phyloP scores from a whole-genome alignment of 2,329 filamentous ascomycete genomes.

The Nigrospora oryzae region DNA sequence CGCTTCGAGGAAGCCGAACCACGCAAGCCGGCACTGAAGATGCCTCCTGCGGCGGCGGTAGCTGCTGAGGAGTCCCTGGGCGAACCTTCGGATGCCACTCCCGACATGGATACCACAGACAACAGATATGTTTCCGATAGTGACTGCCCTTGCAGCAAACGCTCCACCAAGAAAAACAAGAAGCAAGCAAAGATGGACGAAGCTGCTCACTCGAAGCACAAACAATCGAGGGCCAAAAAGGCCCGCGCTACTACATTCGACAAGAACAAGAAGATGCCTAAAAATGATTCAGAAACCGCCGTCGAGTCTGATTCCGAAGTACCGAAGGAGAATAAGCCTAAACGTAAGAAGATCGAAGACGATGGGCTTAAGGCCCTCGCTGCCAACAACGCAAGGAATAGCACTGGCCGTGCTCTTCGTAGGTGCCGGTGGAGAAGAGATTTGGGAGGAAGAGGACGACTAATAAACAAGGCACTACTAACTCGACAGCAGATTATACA shows the following conservation, averaged over 20 bases:
- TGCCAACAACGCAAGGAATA: neutral
- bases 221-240: slow-evolving; percentile 15
- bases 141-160: slow-evolving; percentile 24
- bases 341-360: slow-evolving; percentile 1
- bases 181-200: slow-evolving; percentile 10
- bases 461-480: neutral
- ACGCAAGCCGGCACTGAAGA: slow-evolving; percentile 29
- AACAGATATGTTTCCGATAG: slow-evolving; percentile 18
- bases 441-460: neutral
- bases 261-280: slow-evolving; percentile 3
- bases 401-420: no score
- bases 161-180: slow-evolving; percentile 15
- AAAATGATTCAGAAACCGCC: slow-evolving; percentile 2
- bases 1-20: slow-evolving; percentile 8
- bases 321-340: slow-evolving; percentile 1
- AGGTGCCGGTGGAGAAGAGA: neutral
- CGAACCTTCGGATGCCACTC: slow-evolving; percentile 5
- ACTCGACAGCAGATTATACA: neutral
- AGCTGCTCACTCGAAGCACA: slow-evolving; percentile 3
- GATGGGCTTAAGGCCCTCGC: no score
- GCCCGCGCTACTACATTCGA: neutral
- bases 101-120: slow-evolving; percentile 7
- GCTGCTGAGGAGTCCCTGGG: slow-evolving; percentile 5
- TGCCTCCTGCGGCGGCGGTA: slow-evolving; percentile 1
- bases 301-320: slow-evolving; percentile 6